Conservation (phyloP, 1,284 basidiomycete species). For the Pyrrhoderma noxium region DNA sequence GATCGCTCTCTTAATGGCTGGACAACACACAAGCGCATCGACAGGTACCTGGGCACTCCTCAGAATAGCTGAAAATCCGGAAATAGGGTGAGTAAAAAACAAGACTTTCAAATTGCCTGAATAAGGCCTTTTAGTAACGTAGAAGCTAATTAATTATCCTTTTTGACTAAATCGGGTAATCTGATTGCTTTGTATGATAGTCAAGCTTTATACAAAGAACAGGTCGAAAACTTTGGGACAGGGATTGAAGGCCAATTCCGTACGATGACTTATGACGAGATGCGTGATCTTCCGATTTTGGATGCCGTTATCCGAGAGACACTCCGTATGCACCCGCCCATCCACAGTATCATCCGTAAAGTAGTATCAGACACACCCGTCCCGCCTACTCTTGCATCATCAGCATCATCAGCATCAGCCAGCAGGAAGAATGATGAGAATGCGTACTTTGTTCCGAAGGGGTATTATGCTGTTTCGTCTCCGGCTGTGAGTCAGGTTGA, state of each 20-base stretch:
- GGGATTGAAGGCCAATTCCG: slow-evolving; percentile 70
- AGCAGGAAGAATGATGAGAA: slow-evolving; percentile 42
- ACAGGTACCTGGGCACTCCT: slow-evolving; percentile 87
- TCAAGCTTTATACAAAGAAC: slow-evolving; percentile 81
- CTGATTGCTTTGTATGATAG: slow-evolving; percentile 29
- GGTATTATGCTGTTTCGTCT: slow-evolving; percentile 85
- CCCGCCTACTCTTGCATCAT: slow-evolving; percentile 73
- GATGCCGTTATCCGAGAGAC: slow-evolving; percentile 92
- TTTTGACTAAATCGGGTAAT: no score
- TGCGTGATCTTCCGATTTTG: slow-evolving; percentile 77
- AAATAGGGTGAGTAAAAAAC: slow-evolving; percentile 55
- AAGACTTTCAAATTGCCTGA: no score
- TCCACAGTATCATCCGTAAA: slow-evolving; percentile 88
- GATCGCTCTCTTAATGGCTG: slow-evolving; percentile 94
- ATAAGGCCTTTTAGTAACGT: no score
- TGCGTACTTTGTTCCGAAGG: slow-evolving; percentile 84
- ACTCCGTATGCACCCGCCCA: slow-evolving; percentile 85
- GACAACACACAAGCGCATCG: slow-evolving; percentile 95
- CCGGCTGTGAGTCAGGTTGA: slow-evolving; percentile 89
- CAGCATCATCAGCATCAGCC: slow-evolving; percentile 24
- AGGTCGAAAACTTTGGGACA: slow-evolving; percentile 75
- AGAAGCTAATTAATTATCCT: no score
- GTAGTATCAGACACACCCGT: slow-evolving; percentile 82
- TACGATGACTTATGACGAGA: slow-evolving; percentile 80
- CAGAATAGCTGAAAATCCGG: slow-evolving; percentile 78